Evolutionary conservation across 345 rosid genomes (phyloP).

Genomic region (Erodium maritimum): DNA sequence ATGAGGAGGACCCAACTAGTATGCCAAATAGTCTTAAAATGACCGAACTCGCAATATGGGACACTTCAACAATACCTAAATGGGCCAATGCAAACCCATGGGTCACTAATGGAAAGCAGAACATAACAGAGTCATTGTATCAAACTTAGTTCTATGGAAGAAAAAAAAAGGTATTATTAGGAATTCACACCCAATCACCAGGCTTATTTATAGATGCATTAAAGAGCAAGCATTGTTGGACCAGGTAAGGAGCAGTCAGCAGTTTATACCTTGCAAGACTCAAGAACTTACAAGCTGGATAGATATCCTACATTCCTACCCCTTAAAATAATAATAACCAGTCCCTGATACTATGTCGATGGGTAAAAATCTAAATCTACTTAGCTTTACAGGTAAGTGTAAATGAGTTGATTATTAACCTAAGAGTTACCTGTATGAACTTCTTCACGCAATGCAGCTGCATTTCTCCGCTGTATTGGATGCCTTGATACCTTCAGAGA

Average conservation of each 20-base stretch:
- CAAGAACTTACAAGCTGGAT: no score
- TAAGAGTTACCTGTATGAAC: constrained; percentile 34
- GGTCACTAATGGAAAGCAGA: background rate
- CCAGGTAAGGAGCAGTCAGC: background rate
- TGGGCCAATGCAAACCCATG: background rate
- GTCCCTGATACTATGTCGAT: no score
- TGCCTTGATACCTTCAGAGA: constrained; percentile 35
- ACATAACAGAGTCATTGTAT: background rate
- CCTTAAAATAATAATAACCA: no score
- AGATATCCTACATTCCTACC: no score
- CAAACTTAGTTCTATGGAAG: background rate
- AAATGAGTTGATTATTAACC: background rate
- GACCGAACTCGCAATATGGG: no score
- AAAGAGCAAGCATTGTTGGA: background rate
- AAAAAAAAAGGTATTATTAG: background rate
- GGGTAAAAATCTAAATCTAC: no score
- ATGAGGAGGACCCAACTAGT: no score
- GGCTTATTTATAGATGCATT: no score
- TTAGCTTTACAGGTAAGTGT: background rate
- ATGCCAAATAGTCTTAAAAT: no score
- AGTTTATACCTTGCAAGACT: background rate
- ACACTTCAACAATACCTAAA: no score
- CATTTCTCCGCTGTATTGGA: constrained; percentile 48
- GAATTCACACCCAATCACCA: background rate
- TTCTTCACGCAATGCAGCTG: constrained; percentile 16